Conservation (phyloP, 2,329 filamentous ascomycete species). For the Zalaria sp. region DNA sequence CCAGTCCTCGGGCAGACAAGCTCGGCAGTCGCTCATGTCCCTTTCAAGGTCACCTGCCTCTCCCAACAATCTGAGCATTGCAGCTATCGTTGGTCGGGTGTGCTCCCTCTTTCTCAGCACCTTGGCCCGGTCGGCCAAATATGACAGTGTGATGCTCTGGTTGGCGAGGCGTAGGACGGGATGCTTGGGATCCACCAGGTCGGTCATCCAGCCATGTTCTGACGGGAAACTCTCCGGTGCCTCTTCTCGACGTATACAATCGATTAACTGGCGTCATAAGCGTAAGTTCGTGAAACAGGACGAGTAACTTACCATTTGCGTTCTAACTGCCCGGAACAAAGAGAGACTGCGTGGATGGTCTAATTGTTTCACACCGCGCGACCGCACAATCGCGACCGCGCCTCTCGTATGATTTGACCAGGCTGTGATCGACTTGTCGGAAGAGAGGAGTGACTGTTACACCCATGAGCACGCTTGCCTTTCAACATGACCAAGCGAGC, state of each 20-base stretch:
- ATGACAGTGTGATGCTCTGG: slow-evolving; percentile 2
- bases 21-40: slow-evolving; percentile 2
- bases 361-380: slow-evolving; percentile 24
- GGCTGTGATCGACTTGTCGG: slow-evolving; percentile 31
- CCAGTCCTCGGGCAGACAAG: slow-evolving; percentile 2
- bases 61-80: slow-evolving; percentile 1
- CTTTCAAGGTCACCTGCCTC: slow-evolving; percentile 1
- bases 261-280: slow-evolving; percentile 1
- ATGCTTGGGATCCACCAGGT: not conserved
- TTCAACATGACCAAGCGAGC: not conserved
- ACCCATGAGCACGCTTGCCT: not conserved
- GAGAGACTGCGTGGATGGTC: slow-evolving; percentile 1
- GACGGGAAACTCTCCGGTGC: not conserved
- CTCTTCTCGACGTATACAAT: slow-evolving; percentile 3
- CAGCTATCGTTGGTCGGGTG: not conserved
- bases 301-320: not conserved
- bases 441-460: slow-evolving; percentile 3
- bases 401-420: slow-evolving; percentile 47
- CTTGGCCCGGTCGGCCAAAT: not conserved
- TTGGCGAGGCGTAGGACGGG: slow-evolving; percentile 1
- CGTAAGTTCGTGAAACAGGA: no score
- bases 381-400: slow-evolving; percentile 42
- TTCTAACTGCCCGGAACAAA: slow-evolving; percentile 3
- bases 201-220: slow-evolving; percentile 3
- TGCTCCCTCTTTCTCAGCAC: not conserved